Base-by-base conservation (phyloP, 2,329 filamentous ascomycete species). In the Botryotinia calthae region DNA sequence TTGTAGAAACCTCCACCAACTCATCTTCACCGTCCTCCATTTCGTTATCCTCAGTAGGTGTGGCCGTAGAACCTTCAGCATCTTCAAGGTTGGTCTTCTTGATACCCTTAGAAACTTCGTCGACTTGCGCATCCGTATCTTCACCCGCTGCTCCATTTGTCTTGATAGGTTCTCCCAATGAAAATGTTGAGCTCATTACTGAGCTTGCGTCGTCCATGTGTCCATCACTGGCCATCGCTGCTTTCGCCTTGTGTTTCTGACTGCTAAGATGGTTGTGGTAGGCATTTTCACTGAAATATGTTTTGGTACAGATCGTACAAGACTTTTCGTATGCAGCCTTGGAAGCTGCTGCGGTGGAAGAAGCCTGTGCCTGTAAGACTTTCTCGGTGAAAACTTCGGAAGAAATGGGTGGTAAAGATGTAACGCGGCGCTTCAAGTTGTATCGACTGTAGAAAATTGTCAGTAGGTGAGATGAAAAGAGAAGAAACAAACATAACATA, bases 371-470 rank as follows among this genome's bases (percentile, higher is more conserved):
- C 78, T 94, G 93, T 25, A 98, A 86, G 56, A 99, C 95, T 82
- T 98, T 98, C 79, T 98, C 96, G 79, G 94, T 94, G 82, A 98
- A 99, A 73, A 94, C 87, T 81, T 98, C 95, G 71, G 95, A 95
- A 10, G 94, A 91, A 66, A 98, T 93, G 5, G 96, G 95, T 44
- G 95, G 94, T 9, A 98, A 86, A 9, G 93, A 93, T 59, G 95
- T 94, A 72, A 98, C 93, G 79, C 95, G 91, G 78, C 96, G 93
- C 85, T 98, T 98, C 79, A 98, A 88, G 82, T 99, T 99, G 84
- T 98, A 98, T 76, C 96, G 91, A 82, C 93, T 96, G 74, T 31
- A 70, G 51, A 46, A 59, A 62, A n/a, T 65, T 70, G 46, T 79
- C 71, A 81, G 74, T 69, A 72, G 68, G 59, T 65, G 62, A 54